Conservation (phyloP, 768 basidiomycete genomes). For the Gloeostereum incarnatum region DNA sequence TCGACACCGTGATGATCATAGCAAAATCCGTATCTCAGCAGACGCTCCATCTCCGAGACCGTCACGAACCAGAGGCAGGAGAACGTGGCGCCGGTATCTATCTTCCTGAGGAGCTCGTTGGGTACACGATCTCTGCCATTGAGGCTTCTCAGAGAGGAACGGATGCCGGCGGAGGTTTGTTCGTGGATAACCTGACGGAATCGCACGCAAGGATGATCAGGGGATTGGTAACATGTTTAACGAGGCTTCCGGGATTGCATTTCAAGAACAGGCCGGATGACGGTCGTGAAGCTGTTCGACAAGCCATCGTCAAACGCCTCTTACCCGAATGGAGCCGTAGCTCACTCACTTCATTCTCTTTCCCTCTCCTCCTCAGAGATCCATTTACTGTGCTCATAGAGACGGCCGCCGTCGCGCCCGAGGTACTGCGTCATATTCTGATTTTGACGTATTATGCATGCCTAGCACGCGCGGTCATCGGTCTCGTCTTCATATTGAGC, state of each 20-base stretch:
- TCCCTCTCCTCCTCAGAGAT: slow-evolving; percentile 81
- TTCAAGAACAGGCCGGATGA: slow-evolving; percentile 67
- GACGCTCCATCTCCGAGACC: slow-evolving; percentile 71
- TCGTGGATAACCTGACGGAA: slow-evolving; percentile 75
- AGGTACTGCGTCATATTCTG: slow-evolving; percentile 84
- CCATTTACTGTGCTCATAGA: slow-evolving; percentile 88
- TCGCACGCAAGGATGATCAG: slow-evolving; percentile 70
- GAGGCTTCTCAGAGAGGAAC: slow-evolving; percentile 77
- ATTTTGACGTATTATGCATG: slow-evolving; percentile 86
- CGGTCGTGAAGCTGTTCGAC: slow-evolving; percentile 67
- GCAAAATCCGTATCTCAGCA: slow-evolving; percentile 78
- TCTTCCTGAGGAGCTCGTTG: slow-evolving; percentile 84
- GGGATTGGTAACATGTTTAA: slow-evolving; percentile 63
- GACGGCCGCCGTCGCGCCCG: slow-evolving; percentile 82
- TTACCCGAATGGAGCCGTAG: slow-evolving; percentile 89
- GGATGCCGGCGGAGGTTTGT: slow-evolving; percentile 32
- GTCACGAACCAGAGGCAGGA: slow-evolving; percentile 58
- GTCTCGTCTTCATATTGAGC: slow-evolving; percentile 74
- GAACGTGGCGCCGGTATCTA: slow-evolving; percentile 84
- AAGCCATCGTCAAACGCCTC: slow-evolving; percentile 82
- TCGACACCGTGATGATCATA: slow-evolving; percentile 78
- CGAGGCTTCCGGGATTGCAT: slow-evolving; percentile 54
- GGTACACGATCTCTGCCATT: slow-evolving; percentile 76
- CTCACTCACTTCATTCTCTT: slow-evolving; percentile 73
- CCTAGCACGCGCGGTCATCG: slow-evolving; percentile 78